Percentiles rank a stretch among this genome's conserved stretches.
Conservation (phyloP, 1,284 basidiomycete species). For the Trametes sp. region DNA sequence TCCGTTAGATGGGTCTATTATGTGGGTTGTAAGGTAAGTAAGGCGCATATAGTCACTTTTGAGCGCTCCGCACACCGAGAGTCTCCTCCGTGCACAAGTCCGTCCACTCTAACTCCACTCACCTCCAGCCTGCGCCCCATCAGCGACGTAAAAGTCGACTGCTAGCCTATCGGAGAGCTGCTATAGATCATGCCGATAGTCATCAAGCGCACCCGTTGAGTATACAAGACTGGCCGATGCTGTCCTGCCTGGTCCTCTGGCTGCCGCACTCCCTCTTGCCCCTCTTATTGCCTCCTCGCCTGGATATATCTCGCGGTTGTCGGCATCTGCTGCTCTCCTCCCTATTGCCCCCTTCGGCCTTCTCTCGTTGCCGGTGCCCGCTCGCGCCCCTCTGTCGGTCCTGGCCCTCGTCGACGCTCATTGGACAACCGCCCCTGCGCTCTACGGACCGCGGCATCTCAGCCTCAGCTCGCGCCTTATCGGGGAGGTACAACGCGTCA, state of each 20-base stretch:
- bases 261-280: too few relatives aligned
- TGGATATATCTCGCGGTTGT: too few relatives aligned
- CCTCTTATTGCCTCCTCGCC: too few relatives aligned
- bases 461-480: background rate
- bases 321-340: background rate
- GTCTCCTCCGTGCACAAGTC: background rate
- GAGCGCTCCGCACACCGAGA: background rate
- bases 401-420: background rate
- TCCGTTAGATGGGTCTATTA: too few relatives aligned
- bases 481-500: constrained; percentile 4
- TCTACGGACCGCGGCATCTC: constrained; percentile 3
- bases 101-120: constrained; percentile 13
- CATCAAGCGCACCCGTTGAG: background rate
- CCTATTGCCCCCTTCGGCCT: background rate
- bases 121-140: background rate
- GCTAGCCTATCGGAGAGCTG: background rate
- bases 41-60: background rate
- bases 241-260: too few relatives aligned
- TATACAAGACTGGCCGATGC: background rate
- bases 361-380: background rate
- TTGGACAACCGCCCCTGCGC: background rate
- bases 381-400: background rate
- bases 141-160: too few relatives aligned
- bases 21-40: constrained; percentile 5
- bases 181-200: background rate